Percentiles rank a stretch among this genome's conserved stretches.
Conservation (phyloP, 2,329 filamentous ascomycete genomes). For the Beauveria brongniartii region DNA sequence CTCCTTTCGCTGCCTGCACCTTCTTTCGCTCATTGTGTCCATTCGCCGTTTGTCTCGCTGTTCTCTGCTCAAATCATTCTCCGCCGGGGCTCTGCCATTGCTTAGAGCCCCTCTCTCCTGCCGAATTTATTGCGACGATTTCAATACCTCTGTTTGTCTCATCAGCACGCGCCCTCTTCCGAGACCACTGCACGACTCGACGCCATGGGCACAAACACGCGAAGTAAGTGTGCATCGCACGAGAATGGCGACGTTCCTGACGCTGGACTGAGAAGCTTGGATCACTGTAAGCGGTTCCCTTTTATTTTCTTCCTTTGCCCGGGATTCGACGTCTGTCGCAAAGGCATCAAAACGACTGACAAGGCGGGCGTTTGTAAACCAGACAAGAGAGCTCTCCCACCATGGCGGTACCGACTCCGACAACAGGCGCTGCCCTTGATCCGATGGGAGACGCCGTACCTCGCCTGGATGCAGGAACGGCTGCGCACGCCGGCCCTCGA, state of each 20-base stretch:
- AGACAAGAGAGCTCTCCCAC: constrained; percentile 78
- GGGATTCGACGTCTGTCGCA: background rate
- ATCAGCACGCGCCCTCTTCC: background rate
- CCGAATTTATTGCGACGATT: background rate
- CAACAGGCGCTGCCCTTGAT: constrained; percentile 77
- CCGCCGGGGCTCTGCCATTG: background rate
- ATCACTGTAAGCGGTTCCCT: constrained; percentile 55
- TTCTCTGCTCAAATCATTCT: background rate
- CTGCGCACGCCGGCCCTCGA: constrained; percentile 79
- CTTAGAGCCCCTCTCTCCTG: background rate
- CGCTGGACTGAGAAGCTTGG: constrained; percentile 70
- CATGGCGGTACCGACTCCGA: constrained; percentile 82
- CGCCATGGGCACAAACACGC: constrained; percentile 25
- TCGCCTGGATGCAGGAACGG: constrained; percentile 75
- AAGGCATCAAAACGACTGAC: background rate
- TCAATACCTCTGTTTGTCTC: background rate
- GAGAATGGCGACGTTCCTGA: constrained; percentile 36
- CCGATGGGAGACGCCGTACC: constrained; percentile 89
- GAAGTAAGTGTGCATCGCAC: constrained; percentile 25
- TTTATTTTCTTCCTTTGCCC: background rate
- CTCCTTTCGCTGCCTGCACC: background rate
- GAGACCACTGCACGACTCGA: background rate
- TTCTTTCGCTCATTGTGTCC: background rate
- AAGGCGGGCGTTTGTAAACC: background rate
- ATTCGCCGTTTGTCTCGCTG: background rate